These are phyloP conservation scores for Botrytis fragariae DNA, from an alignment of 2,329 filamentous ascomycete species.

Conservation along the genomic window DNA sequence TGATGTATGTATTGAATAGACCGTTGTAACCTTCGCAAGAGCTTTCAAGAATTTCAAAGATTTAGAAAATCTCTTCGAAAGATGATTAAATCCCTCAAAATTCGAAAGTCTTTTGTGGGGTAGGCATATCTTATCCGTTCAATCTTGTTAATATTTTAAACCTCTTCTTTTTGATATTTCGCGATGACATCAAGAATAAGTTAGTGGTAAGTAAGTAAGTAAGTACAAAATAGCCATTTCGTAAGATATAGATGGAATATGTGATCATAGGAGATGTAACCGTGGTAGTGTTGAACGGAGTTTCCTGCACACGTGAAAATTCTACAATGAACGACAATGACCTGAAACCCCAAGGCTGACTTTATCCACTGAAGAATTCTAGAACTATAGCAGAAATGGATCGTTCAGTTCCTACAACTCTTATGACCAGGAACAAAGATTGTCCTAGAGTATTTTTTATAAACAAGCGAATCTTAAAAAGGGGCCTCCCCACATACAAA, in stretches of 20 bases:
- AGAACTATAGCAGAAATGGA: background rate
- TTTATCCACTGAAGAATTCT: background rate
- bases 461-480: conserved; percentile 12
- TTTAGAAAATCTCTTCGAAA: background rate
- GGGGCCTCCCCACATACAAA: background rate
- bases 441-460: background rate
- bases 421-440: background rate
- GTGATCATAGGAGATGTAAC: background rate
- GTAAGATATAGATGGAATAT: background rate
- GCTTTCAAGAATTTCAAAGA: background rate
- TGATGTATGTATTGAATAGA: background rate
- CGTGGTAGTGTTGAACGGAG: background rate
- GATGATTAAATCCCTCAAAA: background rate
- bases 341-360: background rate
- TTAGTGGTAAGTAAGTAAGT: background rate
- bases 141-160: background rate
- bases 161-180: background rate
- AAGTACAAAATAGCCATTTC: background rate
- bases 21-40: background rate
- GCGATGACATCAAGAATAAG: background rate
- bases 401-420: background rate
- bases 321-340: background rate
- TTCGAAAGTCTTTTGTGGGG: background rate
- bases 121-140: background rate
- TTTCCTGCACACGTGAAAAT: background rate